These are phyloP conservation scores for Ogataea naganishii DNA, from an alignment of 805 yeast genomes.

Conservation along the genomic window DNA sequence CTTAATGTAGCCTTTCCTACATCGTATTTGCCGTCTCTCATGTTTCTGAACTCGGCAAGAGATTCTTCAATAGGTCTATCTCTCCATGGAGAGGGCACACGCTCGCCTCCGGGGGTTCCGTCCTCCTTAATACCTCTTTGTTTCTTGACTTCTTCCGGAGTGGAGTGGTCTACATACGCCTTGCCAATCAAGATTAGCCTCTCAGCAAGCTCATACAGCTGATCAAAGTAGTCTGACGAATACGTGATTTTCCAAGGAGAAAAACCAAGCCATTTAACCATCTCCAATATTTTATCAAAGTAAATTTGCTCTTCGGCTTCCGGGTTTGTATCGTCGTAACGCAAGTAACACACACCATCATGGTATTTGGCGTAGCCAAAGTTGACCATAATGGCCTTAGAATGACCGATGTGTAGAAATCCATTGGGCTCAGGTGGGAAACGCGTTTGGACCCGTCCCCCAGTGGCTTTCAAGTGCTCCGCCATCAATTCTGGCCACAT, in stretches of 20 bases:
- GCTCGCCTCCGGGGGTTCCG: conserved; percentile 90
- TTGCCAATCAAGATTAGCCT: conserved; percentile 56
- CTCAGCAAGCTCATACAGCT: conserved; percentile 84
- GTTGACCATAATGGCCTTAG: conserved; percentile 95
- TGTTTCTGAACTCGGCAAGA: conserved; percentile 72
- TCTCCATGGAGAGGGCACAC: conserved; percentile 78
- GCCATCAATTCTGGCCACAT: conserved; percentile 75
- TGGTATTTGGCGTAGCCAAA: conserved; percentile 92
- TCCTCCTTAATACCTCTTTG: conserved; percentile 88
- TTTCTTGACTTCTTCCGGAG: conserved; percentile 81
- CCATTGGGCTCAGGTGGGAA: conserved; percentile 99
- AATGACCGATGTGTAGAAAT: conserved; percentile 93
- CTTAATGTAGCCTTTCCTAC: conserved; percentile 93
- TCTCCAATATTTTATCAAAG: conserved; percentile 73
- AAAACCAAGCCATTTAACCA: conserved; percentile 93
- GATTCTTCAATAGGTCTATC: conserved; percentile 63
- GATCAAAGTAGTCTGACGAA: conserved; percentile 91
- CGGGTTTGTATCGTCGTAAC: conserved; percentile 97
- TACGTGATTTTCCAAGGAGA: conserved; percentile 91
- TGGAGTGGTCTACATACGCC: conserved; percentile 91
- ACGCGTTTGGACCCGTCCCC: conserved; percentile 82
- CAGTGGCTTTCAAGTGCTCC: conserved; percentile 69
- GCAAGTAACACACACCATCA: conserved; percentile 80
- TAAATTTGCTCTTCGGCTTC: conserved; percentile 96
- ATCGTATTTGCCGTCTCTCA: conserved; percentile 83